Conservation (phyloP, 176 grass and related monocot genomes). For the bread wheat (Triticum aestivum) region DNA sequence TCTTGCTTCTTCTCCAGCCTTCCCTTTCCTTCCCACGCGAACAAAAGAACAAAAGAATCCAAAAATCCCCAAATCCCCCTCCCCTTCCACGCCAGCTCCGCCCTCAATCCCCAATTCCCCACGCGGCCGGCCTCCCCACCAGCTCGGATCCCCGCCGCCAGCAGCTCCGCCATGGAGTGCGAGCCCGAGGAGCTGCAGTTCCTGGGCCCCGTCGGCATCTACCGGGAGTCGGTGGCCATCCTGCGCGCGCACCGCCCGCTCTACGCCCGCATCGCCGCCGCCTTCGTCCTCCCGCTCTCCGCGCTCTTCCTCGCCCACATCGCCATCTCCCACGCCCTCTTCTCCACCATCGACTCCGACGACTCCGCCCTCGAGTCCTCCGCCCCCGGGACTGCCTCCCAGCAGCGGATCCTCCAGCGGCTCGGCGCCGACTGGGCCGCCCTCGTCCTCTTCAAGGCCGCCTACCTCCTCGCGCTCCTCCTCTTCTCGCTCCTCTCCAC, state of each 20-base stretch:
- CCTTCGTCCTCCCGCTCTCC: slow-evolving; percentile 79
- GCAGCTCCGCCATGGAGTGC: slow-evolving; percentile 39
- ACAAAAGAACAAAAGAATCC: not conserved
- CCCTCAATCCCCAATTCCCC: not conserved
- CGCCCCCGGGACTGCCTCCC: slow-evolving; percentile 46
- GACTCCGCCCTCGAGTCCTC: slow-evolving; percentile 58
- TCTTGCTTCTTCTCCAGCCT: not conserved
- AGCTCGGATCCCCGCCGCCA: not conserved
- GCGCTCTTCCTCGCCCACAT: slow-evolving; percentile 78
- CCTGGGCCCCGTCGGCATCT: slow-evolving; percentile 56
- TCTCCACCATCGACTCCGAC: slow-evolving; percentile 69
- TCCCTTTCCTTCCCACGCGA: not conserved
- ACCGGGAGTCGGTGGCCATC: slow-evolving; percentile 40
- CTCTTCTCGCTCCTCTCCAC: slow-evolving; percentile 84
- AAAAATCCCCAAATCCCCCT: not conserved
- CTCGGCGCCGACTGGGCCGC: slow-evolving; percentile 60
- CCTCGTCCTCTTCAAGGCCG: slow-evolving; percentile 75
- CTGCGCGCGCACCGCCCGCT: slow-evolving; percentile 56
- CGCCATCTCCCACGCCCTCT: slow-evolving; percentile 79
- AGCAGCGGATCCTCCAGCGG: slow-evolving; percentile 46
- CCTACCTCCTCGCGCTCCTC: slow-evolving; percentile 82
- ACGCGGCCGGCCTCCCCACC: not conserved
- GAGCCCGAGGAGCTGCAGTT: slow-evolving; percentile 95
- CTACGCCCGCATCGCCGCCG: slow-evolving; percentile 63
- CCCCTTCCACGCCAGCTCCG: not conserved